Evolutionary conservation across 2,329 filamentous ascomycete genomes (phyloP).

Genomic region (Monilinia fructigena): DNA sequence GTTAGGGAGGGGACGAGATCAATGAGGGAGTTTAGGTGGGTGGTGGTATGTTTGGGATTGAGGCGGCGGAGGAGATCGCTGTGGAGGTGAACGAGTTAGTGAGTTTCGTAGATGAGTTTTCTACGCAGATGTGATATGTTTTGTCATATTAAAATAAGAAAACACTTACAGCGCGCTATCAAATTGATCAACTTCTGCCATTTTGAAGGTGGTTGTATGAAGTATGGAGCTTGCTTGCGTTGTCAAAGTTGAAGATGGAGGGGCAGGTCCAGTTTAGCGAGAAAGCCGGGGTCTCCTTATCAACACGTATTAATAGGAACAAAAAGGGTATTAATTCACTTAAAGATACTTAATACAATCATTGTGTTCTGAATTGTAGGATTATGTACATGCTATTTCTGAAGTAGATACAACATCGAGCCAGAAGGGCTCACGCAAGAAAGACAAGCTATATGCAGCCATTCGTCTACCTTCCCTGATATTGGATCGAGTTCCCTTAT

Average conservation of each 20-base stretch:
- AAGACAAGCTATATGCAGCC: constrained; percentile 22
- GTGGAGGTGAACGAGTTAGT: constrained; percentile 26
- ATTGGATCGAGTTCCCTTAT: constrained; percentile 5
- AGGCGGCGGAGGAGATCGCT: constrained; percentile 98
- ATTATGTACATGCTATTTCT: constrained; percentile 17
- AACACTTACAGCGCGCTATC: constrained; percentile 41
- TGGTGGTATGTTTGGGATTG: constrained; percentile 86
- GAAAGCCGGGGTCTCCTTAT: constrained; percentile 6
- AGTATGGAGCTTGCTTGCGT: constrained; percentile 21
- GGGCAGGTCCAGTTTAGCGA: constrained; percentile 23
- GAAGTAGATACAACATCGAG: constrained; percentile 16
- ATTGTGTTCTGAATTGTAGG: background rate
- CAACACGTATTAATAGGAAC: background rate
- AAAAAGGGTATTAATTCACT: background rate
- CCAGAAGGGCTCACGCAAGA: constrained; percentile 2
- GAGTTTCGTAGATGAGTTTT: background rate
- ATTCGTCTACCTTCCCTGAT: background rate
- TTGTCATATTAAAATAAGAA: background rate
- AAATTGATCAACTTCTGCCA: constrained; percentile 41
- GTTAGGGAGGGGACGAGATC: constrained; percentile 85
- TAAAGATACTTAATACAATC: background rate
- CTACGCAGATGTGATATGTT: background rate
- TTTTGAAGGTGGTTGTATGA: constrained; percentile 31
- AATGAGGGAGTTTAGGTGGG: constrained; percentile 87
- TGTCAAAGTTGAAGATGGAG: constrained; percentile 22